Evolutionary conservation across 768 basidiomycete species (phyloP).

Genomic region (Psilocybe subaeruginosa): DNA sequence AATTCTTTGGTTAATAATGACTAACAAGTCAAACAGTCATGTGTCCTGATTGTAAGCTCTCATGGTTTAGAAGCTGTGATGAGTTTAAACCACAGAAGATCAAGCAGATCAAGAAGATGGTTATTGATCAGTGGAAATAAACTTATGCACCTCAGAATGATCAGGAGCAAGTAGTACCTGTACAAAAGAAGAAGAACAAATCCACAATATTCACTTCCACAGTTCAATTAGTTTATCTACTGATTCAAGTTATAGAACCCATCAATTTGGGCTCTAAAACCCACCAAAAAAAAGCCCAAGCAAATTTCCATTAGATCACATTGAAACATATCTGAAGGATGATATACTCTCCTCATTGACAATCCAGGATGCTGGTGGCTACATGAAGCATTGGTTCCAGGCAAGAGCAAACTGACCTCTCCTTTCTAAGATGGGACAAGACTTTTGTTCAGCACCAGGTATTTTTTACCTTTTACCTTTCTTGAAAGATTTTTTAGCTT

Average conservation of each 20-base stretch:
- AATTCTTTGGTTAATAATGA: no score
- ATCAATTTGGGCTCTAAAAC: background rate
- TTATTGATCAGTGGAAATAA: slow-evolving; percentile 14
- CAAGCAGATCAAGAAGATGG: slow-evolving; percentile 11
- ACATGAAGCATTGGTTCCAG: slow-evolving; percentile 22
- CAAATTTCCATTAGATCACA: slow-evolving; percentile 17
- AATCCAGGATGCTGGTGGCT: slow-evolving; percentile 19
- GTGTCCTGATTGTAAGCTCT: slow-evolving; percentile 24
- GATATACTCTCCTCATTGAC: background rate
- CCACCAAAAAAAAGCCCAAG: slow-evolving; percentile 2
- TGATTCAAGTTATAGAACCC: background rate
- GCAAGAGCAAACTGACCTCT: slow-evolving; percentile 2
- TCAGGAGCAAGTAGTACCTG: background rate
- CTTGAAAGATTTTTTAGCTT: background rate
- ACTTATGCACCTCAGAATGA: slow-evolving; percentile 3
- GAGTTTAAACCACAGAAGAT: background rate
- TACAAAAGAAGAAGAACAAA: background rate
- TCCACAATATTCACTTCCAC: no score
- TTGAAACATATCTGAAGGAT: slow-evolving; percentile 20
- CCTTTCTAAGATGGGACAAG: slow-evolving; percentile 26
- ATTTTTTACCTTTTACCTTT: background rate
- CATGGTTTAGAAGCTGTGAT: slow-evolving; percentile 19
- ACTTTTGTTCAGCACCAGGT: slow-evolving; percentile 30
- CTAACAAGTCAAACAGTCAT: slow-evolving; percentile 10
- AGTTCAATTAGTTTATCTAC: background rate